Conservation (phyloP, 768 basidiomycete genomes). For the Lentinula boryana region DNA sequence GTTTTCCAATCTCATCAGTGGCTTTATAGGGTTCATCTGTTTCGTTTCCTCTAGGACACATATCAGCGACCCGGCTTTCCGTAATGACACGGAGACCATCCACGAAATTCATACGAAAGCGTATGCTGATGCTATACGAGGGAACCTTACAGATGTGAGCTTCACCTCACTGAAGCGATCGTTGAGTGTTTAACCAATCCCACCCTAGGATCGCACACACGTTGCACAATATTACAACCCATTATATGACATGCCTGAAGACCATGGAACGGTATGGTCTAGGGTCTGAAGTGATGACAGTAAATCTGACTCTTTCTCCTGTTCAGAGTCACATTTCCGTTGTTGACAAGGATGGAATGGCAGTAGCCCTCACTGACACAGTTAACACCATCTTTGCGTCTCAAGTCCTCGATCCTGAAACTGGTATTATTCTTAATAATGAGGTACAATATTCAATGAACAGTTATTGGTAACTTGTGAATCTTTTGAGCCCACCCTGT, state of each 20-base stretch:
- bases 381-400: constrained; percentile 91
- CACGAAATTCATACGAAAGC: constrained; percentile 60
- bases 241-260: constrained; percentile 65
- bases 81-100: constrained; percentile 50
- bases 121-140: constrained; percentile 54
- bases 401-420: constrained; percentile 76
- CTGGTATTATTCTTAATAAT: constrained; percentile 87
- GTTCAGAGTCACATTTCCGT: constrained; percentile 77
- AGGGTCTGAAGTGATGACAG: neutral
- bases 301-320: neutral
- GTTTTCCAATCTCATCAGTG: neutral
- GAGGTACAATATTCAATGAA: constrained; percentile 42
- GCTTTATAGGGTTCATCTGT: neutral
- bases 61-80: constrained; percentile 73
- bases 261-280: constrained; percentile 81
- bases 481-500: neutral
- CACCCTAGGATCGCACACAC: constrained; percentile 73
- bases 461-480: neutral
- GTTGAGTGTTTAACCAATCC: neutral
- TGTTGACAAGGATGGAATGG: constrained; percentile 82
- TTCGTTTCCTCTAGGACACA: constrained; percentile 52
- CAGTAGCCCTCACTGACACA: constrained; percentile 80
- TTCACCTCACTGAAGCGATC: neutral
- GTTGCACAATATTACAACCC: constrained; percentile 79
- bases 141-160: constrained; percentile 79